These are phyloP conservation scores for Podaxis pistillaris DNA, from an alignment of 768 basidiomycete species.

Conservation along the genomic window DNA sequence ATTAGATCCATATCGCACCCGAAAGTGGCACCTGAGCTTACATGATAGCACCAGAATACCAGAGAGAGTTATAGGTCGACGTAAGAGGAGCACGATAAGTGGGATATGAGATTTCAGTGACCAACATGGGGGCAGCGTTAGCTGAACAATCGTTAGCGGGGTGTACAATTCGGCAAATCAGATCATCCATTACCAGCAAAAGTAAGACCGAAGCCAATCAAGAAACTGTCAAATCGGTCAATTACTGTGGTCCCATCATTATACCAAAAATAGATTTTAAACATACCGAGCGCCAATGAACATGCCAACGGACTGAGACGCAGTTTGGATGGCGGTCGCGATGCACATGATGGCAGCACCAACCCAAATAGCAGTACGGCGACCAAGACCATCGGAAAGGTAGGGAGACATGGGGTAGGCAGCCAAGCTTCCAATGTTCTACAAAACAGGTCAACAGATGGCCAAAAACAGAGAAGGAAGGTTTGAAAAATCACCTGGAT, in stretches of 20 bases:
- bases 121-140: conserved; percentile 78
- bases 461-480: background rate
- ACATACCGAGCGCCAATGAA: conserved; percentile 75
- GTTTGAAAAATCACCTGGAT: conserved; percentile 53
- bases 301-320: conserved; percentile 70
- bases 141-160: conserved; percentile 29
- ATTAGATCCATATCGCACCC: background rate
- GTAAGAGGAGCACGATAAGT: conserved; percentile 78
- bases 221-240: conserved; percentile 39
- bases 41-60: conserved; percentile 84
- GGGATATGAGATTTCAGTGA: conserved; percentile 86
- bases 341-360: conserved; percentile 72
- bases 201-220: conserved; percentile 75
- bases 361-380: conserved; percentile 61
- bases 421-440: conserved; percentile 71
- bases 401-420: conserved; percentile 73
- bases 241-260: background rate
- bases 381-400: conserved; percentile 69
- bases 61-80: conserved; percentile 78
- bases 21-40: conserved; percentile 27
- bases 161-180: background rate
- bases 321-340: conserved; percentile 68
- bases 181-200: conserved; percentile 49
- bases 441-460: background rate
- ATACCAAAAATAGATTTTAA: background rate